These are phyloP conservation scores for Vaccinium macrocarpon DNA, from an alignment of 148 eudicot genomes.

Conservation along the genomic window DNA sequence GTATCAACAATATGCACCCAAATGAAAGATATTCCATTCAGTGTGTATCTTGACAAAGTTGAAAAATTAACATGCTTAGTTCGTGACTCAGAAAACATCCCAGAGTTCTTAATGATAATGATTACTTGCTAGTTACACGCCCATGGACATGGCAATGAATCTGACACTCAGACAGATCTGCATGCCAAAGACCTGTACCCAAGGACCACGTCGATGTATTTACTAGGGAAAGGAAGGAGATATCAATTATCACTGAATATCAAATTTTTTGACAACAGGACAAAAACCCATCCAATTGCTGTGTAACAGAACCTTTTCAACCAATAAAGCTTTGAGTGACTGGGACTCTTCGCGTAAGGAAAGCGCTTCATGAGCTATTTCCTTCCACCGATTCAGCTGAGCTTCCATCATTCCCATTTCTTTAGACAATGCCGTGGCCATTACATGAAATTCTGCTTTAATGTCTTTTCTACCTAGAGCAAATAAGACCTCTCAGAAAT, in stretches of 20 bases:
- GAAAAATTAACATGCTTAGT: neutral
- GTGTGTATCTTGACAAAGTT: neutral
- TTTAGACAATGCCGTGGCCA: constrained; percentile 85
- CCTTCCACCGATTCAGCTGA: constrained; percentile 85
- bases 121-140: neutral
- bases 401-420: constrained; percentile 89
- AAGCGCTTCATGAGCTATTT: constrained; percentile 72
- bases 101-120: neutral
- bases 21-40: neutral
- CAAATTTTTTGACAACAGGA: neutral
- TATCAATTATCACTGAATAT: neutral
- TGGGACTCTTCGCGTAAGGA: constrained; percentile 65
- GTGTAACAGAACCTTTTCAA: constrained; percentile 48
- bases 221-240: constrained; percentile 5
- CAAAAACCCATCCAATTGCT: neutral
- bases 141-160: neutral
- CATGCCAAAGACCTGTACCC: neutral
- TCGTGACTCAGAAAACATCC: neutral
- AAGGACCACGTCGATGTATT: neutral
- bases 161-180: neutral
- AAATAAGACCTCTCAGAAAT: constrained; percentile 15
- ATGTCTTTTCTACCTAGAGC: constrained; percentile 76
- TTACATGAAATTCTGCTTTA: constrained; percentile 79
- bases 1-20: neutral
- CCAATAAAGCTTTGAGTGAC: constrained; percentile 53